Conservation (phyloP, 2,329 filamentous ascomycete genomes). For the Talaromyces funiculosus region DNA sequence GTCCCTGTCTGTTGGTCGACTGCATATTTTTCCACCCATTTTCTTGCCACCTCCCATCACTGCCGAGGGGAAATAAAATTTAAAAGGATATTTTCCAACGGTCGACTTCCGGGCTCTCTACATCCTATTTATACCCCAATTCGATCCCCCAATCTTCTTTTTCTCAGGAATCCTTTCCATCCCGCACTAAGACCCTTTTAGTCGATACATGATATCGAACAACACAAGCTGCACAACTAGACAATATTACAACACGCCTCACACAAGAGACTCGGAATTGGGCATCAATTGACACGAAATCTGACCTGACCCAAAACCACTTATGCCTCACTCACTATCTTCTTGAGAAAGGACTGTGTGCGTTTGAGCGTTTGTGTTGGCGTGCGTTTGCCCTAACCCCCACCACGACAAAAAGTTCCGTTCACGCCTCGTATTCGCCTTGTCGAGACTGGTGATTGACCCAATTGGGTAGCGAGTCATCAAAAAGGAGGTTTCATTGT, state of each 20-base stretch:
- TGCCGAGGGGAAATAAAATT: background rate
- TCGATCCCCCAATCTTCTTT: background rate
- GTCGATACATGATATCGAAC: slow-evolving; percentile 4
- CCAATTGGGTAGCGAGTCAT: background rate
- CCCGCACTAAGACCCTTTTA: slow-evolving; percentile 8
- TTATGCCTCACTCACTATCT: slow-evolving; percentile 6
- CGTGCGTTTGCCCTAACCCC: background rate
- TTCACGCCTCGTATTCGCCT: slow-evolving; percentile 7
- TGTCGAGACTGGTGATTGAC: background rate
- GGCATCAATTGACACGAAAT: slow-evolving; percentile 6
- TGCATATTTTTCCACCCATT: background rate
- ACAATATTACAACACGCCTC: slow-evolving; percentile 12
- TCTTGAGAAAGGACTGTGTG: slow-evolving; percentile 4
- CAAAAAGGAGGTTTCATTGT: background rate
- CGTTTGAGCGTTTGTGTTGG: background rate
- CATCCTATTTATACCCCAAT: slow-evolving; percentile 7
- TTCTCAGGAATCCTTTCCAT: background rate
- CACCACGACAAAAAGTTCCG: background rate
- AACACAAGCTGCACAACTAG: slow-evolving; percentile 7
- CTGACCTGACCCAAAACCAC: background rate
- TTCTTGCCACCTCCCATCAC: slow-evolving; percentile 2
- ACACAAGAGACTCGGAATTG: slow-evolving; percentile 6
- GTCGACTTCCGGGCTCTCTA: background rate
- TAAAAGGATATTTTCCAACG: background rate
- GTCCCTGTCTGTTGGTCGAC: background rate